A percentile compares a stretch with the other conserved stretches of the same genome.
phyloP scores from a whole-genome alignment of 139 green algal species.

The Eudorina sp. region DNA sequence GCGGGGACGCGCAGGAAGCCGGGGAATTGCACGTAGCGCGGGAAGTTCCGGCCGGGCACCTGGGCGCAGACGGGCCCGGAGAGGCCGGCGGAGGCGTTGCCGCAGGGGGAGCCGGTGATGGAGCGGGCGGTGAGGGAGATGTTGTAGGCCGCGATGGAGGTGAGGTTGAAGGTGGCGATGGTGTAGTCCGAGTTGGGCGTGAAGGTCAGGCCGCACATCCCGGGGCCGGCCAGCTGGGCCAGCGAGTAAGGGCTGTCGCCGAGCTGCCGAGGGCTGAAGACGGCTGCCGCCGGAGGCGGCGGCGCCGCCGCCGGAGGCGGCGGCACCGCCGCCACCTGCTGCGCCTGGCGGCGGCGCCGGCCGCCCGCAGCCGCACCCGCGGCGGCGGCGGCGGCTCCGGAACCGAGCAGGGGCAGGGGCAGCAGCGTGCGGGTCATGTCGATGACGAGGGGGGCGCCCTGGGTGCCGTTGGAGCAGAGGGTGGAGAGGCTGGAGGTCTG shows the following conservation, averaged over 20 bases:
- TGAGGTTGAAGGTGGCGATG: not conserved
- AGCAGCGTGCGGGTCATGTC: not conserved
- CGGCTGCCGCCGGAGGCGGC: not conserved
- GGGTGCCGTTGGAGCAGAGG: not conserved
- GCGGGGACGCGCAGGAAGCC: not conserved
- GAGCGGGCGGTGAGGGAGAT: not conserved
- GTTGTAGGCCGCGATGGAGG: not conserved
- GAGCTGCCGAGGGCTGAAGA: not conserved
- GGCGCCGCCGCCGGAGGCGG: no score
- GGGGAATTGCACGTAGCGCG: not conserved
- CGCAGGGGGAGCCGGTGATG: not conserved
- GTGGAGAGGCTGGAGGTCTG: not conserved
- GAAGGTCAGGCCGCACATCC: not conserved
- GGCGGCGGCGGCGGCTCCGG: not conserved
- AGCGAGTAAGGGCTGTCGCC: not conserved
- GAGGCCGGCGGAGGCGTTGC: not conserved
- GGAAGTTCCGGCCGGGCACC: not conserved
- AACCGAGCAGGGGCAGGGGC: not conserved
- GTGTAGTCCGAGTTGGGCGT: not conserved
- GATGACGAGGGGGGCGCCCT: not conserved
- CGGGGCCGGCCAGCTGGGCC: not conserved
- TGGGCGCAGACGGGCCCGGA: not conserved
- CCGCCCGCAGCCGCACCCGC: not conserved
- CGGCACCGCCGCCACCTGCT: no score
- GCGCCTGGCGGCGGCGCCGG: not conserved